Percentiles rank a stretch among this genome's conserved stretches.
Evolutionary conservation across 768 basidiomycete genomes (phyloP).

Genomic region (Kwoniella mangroviensis): DNA sequence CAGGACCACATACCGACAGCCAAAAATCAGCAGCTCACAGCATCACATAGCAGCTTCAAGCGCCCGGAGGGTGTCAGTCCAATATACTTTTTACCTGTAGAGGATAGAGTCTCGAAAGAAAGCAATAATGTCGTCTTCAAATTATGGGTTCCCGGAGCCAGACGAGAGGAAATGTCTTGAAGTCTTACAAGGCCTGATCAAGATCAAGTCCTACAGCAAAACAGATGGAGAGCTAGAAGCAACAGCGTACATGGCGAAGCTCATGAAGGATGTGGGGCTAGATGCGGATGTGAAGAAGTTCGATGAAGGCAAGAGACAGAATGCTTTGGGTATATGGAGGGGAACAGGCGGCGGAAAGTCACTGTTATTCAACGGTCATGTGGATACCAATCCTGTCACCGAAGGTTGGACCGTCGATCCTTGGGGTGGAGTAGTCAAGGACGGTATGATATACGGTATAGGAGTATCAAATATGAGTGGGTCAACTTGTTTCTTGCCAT

Average conservation of each 20-base stretch:
- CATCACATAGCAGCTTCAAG: background rate
- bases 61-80: too few species aligned
- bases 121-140: too few species aligned
- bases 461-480: slow-evolving; percentile 34
- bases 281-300: slow-evolving; percentile 17
- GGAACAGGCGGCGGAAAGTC: slow-evolving; percentile 21
- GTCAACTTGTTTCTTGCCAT: background rate
- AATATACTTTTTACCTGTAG: too few species aligned
- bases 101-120: too few species aligned
- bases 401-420: slow-evolving; percentile 30
- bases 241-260: slow-evolving; percentile 17
- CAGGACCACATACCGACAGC: too few species aligned
- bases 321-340: slow-evolving; percentile 29
- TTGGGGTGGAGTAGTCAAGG: slow-evolving; percentile 24
- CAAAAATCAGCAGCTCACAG: too few species aligned
- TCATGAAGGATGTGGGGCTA: slow-evolving; percentile 23
- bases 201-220: slow-evolving; percentile 28
- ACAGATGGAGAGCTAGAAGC: slow-evolving; percentile 26
- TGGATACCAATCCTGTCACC: slow-evolving; percentile 30
- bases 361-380: slow-evolving; percentile 29
- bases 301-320: slow-evolving; percentile 23
- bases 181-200: slow-evolving; percentile 15
- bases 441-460: slow-evolving; percentile 30
- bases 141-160: slow-evolving; percentile 13
- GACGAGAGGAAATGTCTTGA: slow-evolving; percentile 8